Evolutionary conservation across 176 grass and related monocot genomes (phyloP), one percentile per base, ranked within the genome.

Genomic region (Melocanna baccifera): DNA sequence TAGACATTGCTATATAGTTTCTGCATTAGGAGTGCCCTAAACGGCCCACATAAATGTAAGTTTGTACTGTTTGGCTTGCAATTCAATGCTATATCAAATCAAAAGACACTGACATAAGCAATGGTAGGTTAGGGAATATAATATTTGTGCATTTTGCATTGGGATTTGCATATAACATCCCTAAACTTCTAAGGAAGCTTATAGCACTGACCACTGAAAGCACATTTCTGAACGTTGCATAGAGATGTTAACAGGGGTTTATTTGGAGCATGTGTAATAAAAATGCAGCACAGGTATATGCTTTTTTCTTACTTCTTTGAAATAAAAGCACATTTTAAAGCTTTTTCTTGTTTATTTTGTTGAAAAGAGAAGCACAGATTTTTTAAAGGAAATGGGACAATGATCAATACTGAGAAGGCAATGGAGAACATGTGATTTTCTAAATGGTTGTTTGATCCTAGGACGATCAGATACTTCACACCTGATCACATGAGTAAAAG

Each of bases 351-450:
- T 53, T 55, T 29, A 14, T 71, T 39, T 53, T 52, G 9, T 51
- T 9, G 36, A 61, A 57, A 50, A 86, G 55, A 67, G 11, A 71
- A 86, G 37, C 63, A 82, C 23, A 81, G 1, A 71, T 81, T 9
- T 19, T 29, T 68, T 8, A 20, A 20, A 39, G 25, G 16, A 56
- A 30, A 56, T 26, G 10, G n/a, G 13, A 37, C 23, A 69, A 65
- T 29, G 62, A 46, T 85, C 5, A 5, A 7, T 67, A 26, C 37
- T n/a, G 5, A 43, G 47, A 42, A 83, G 42, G 11, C 28, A 40
- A 15, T 22, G 4, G 2, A 66, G 10, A 59, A 58, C 69, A 58
- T 23, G 18, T 42, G 25, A 53, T 12, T 46, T 68, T 50, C 11
- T 67, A 34, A 34, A 55, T 71, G 37, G 15, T 1, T 82, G 52